Evolutionary conservation across 192 early-diverging fungal species (phyloP), one percentile per base, ranked within the genome.

Genomic region (Backusella liffmaniae): DNA sequence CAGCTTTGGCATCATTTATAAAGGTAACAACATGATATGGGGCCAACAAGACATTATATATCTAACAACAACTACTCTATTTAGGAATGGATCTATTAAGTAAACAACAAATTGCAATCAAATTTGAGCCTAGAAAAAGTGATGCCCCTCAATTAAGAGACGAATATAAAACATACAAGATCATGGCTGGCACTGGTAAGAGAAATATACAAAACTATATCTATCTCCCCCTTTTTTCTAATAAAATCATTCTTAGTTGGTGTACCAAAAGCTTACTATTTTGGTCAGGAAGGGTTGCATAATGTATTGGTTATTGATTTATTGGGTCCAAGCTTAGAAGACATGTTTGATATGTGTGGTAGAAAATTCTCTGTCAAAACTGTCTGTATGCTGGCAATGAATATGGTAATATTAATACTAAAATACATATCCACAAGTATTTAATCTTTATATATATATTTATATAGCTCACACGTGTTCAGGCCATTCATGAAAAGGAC

Each of bases 101-200:
- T 83, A 98, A 96, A 80, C 89, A 91, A 80, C 94, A 92, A 72
- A 92, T 98, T 13, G 97, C 96, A 51, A 98, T 99, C 83, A 99
- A 99, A 86, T 99, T 99, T 81, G 84, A 99, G 86, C 94, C 95
- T 70, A 88, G 96, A 76, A 98, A 98, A 85, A 92, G 91, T 72
- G 96, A 98, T 74, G 96, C 96, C n/a, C 97, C 97, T 9, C 97
- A 99, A 85, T 88, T 99, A 44, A 87, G 94, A 42, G 96, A 99
- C 80, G 97, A 99, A 83, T 98, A 94, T 79, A 82, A 95, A 66
- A 97, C 96, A 49, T 99, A 97, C 88, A 96, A 97, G 82, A 93
- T 99, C 41, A 83, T 99, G 53, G 88, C 91, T 13, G 93, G 93
- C 29, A 82, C 84, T 69, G 74, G 87, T 88, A 83, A 75, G 81